Evolutionary conservation across 345 rosid species (phyloP), one percentile per base, ranked within the genome.

Genomic region (Cardamine chenopodiifolia): DNA sequence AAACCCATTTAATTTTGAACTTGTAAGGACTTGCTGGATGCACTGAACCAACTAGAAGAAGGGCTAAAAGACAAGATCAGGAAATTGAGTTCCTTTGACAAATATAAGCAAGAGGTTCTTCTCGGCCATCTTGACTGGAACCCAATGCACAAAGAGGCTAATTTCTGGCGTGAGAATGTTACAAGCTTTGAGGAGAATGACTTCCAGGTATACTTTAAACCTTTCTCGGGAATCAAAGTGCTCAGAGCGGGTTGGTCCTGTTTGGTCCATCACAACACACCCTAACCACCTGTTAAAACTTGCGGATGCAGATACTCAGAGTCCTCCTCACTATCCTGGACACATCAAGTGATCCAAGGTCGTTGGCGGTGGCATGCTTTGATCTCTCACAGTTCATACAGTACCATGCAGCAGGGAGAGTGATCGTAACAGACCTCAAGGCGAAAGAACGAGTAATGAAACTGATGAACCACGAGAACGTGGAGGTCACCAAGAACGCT

Each of bases 111-210:
- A 78, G 99, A 92, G 84, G 93, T 90, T 73, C 97, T 91, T 62
- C 97, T 90, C 22, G 97, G 97, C 40, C 96, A 90, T 66, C 96
- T 94, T 59, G 99, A 94, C 76, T 94, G 99, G 99, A 90, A 93
- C 76, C 93, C 99, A 40, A 86, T 94, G 96, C 98, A 94, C 85
- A 94, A 94, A 78, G 96, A 94, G 71, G 86, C 90, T 52, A 53
- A 79, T 20, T 94, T 94, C 82, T 94, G 98, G 98, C 97, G 97
- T 45, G 98, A 94, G 66, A 94, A 90, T 65, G 82, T 94, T 54
- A 82, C 82, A 6, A 71, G 68, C 86, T 92, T 94, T 77, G 98
- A 90, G 83, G 98, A 92, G 81, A 90, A 86, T 65, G 92, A 94
- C 83, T 92, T 94, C 89, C 96, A 92, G 98, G 98, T 91, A 78